Evolutionary conservation across 1,139 yeast genomes (phyloP).

Genomic region (Diutina ranongensis): DNA sequence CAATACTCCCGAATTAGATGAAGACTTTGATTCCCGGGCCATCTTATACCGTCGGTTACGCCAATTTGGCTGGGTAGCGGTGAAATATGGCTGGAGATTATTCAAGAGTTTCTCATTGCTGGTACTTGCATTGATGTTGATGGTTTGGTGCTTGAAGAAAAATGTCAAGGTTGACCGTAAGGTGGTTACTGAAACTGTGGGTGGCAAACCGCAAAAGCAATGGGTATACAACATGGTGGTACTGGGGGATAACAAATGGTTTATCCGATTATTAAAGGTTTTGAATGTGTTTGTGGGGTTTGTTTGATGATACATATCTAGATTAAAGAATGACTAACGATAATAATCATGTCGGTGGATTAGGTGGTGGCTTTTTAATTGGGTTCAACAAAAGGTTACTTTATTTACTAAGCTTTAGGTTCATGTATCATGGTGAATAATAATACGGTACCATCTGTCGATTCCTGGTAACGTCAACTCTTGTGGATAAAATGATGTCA

Average conservation of each 20-base stretch:
- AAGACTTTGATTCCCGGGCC: conserved; percentile 15
- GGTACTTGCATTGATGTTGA: conserved; percentile 26
- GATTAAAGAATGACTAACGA: too few species aligned
- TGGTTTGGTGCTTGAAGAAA: conserved; percentile 33
- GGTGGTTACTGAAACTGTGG: conserved; percentile 20
- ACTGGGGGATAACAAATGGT: conserved; percentile 37
- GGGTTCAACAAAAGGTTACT: too few species aligned
- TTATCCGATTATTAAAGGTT: conserved; percentile 26
- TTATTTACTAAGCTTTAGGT: too few species aligned
- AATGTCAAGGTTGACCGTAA: conserved; percentile 32
- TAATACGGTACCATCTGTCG: too few species aligned
- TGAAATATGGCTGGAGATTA: conserved; percentile 18
- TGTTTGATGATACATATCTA: too few species aligned
- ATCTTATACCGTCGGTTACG: conserved; percentile 17
- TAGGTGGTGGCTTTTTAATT: too few species aligned
- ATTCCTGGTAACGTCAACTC: too few species aligned
- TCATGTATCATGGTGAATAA: too few species aligned
- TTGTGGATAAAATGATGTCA: too few species aligned
- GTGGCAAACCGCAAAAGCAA: conserved; percentile 20
- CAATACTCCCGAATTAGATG: conserved; percentile 9
- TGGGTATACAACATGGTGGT: conserved; percentile 34
- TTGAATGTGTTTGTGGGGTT: conserved; percentile 35
- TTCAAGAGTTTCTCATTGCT: conserved; percentile 29
- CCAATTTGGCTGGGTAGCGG: conserved; percentile 18
- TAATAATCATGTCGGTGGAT: too few species aligned